Evolutionary conservation across 1,139 yeast species (phyloP), one percentile per base, ranked within the genome.

Genomic region (Ogataea hybrid): DNA sequence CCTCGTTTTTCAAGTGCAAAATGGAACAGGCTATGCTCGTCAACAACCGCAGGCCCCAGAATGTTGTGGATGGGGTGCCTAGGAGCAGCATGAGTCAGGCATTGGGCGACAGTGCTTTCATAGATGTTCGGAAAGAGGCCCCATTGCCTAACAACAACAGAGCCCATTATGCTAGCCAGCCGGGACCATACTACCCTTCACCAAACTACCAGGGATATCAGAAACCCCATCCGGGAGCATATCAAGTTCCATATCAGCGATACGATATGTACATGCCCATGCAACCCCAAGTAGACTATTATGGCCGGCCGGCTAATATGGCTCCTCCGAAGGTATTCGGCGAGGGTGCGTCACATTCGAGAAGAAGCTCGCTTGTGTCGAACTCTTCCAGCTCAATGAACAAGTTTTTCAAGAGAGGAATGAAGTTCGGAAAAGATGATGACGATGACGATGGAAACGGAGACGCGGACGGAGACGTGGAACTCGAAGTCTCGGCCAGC

Each of bases 381-480:
- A 59, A 69, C 7, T 48, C 55, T 6, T 50, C 57, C 9, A 22
- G 53, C 9, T 48, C 57, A 4, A 60, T 70, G 52, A 67, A 69
- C 37, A 63, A 65, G 39, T 61, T 79, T 38, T 74, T 77, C 58
- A 69, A 73, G 42, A 61, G 75, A 36, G 69, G 69, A 37, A 56
- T 51, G 45, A 52, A 41, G 44, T 42, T 45, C 22, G 49, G 42
- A 16, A 45, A 39, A 11, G 46, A 44, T 20, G 46, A 44, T 20
- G 46, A 36, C 25, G 45, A 35, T 12, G 63, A 57, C 14, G 65
- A 52, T 15, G 63, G 52, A 9, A 64, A 48, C 10, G 63, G 49
- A 20, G 61, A 51, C 28, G 68, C 61, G 43, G 85, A 62, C 37
- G 69, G 70, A 41, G 82, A 79, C 42, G 83, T 75, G 5, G 37